Evolutionary conservation across 2,329 filamentous ascomycete species (phyloP), one percentile per base, ranked within the genome.

Genomic region (Exserohilum rostratum): DNA sequence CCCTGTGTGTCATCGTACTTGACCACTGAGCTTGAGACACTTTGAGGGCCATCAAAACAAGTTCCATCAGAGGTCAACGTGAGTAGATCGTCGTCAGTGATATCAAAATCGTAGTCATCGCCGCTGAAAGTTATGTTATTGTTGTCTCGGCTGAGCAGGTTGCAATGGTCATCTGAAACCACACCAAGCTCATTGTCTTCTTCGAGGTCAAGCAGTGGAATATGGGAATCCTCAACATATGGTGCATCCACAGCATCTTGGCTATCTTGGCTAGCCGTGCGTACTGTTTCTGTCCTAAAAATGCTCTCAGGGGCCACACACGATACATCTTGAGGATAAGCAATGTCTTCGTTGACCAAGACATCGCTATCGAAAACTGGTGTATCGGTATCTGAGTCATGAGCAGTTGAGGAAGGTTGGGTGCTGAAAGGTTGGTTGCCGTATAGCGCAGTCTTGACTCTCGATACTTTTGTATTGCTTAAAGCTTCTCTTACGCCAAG

Each of bases 21-120:
- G 33, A 29, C 15, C 7, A 31, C 27, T 43, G 49, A 57, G 46
- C 40, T 58, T 17, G 49, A 50, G 3, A 35, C 7, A 13, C 34
- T 15, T 12, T 51, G 30, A 13, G 35, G 13, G 13, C 27, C 44
- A 18, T 40, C 42, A 22, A 27, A 33, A 20, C 15, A 35, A 10
- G 25, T 20, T 20, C 57, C 51, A 13, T 31, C 53, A 10, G 52
- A 39, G 10, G 50, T 50, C 13, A 71, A 39, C 18, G 47, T 52
- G 15, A 67, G 46, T 10, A 72, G 52, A 22, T 71, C 69, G 9
- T 64, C 55, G 25, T 71, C 69, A 40, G 61, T 46, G 13, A 72
- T 56, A 15, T 62, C 62, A 38, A 67, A 61, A 25, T 62, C 55
- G 30, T 67, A 67, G n/a, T 54, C 48, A 12, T 65, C 61, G 11